These are phyloP conservation scores for Candida sanyaensis DNA, from an alignment of 1,139 yeast genomes.

Conservation along the genomic window DNA sequence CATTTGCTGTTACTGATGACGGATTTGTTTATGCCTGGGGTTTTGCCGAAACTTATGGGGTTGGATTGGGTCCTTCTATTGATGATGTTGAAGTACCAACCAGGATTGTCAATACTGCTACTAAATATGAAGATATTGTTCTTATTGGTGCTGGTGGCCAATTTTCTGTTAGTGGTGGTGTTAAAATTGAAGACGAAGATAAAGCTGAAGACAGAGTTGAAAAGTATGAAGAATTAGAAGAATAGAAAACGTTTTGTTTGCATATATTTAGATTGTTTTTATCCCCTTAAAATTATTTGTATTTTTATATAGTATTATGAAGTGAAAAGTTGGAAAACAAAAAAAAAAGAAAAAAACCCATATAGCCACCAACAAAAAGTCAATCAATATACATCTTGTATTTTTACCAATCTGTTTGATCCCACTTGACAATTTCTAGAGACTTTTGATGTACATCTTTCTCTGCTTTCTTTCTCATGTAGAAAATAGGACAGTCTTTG, in stretches of 20 bases:
- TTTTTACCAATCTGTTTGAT: conserved; percentile 54
- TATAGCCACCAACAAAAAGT: not conserved
- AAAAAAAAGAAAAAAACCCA: too few species aligned
- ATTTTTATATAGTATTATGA: not conserved
- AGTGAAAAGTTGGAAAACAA: not conserved
- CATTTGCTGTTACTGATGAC: conserved; percentile 78
- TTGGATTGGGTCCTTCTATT: conserved; percentile 90
- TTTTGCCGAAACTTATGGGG: conserved; percentile 93
- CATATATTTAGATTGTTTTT: too few species aligned
- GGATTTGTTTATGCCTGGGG: conserved; percentile 97
- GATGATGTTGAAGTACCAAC: conserved; percentile 89
- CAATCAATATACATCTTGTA: not conserved
- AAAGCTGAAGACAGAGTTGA: conserved; percentile 60
- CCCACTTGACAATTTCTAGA: conserved; percentile 73
- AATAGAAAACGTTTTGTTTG: conserved; percentile 7
- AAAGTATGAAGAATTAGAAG: conserved; percentile 47
- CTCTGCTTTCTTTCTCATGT: conserved; percentile 95
- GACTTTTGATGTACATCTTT: conserved; percentile 77
- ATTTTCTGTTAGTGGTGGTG: conserved; percentile 85
- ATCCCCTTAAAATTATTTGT: not conserved
- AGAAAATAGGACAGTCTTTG: conserved; percentile 95
- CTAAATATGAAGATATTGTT: conserved; percentile 70
- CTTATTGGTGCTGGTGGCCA: conserved; percentile 93
- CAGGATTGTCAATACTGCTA: conserved; percentile 89
- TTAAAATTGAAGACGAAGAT: conserved; percentile 62